Evolutionary conservation across 2,329 filamentous ascomycete genomes (phyloP).

Genomic region (Leptographium procerum): DNA sequence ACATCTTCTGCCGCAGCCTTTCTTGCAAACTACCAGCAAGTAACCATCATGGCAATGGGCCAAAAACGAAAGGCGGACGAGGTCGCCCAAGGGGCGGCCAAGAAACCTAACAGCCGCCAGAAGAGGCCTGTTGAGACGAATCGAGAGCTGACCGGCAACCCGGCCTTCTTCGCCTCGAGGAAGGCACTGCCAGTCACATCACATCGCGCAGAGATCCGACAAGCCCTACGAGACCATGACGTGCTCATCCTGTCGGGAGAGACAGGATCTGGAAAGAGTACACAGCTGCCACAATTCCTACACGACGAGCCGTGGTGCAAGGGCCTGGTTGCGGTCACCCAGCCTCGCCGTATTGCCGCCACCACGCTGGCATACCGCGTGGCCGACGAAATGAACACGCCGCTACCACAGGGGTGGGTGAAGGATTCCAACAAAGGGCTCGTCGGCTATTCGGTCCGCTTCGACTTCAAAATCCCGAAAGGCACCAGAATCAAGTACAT

Average conservation of each 20-base stretch:
- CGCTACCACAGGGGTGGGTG: conserved; percentile 25
- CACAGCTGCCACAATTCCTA: conserved; percentile 88
- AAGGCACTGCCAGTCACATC: conserved; percentile 72
- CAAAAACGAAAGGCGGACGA: too few relatives aligned
- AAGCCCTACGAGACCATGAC: conserved; percentile 33
- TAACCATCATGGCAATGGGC: too few relatives aligned
- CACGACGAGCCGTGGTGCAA: conserved; percentile 74
- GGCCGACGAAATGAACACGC: conserved; percentile 58
- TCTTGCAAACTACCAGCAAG: too few relatives aligned
- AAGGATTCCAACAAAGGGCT: conserved; percentile 25
- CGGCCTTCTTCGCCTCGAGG: conserved; percentile 31
- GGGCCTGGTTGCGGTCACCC: conserved; percentile 83
- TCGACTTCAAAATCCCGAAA: conserved; percentile 75
- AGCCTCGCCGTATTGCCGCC: conserved; percentile 86
- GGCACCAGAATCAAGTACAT: conserved; percentile 85
- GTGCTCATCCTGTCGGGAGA: conserved; percentile 83
- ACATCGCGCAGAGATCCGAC: conserved; percentile 58
- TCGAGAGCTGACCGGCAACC: conserved; percentile 5
- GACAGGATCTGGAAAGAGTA: conserved; percentile 94
- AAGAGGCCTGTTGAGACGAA: neutral
- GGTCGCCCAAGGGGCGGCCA: neutral
- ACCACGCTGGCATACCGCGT: conserved; percentile 84
- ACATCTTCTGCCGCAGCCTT: too few relatives aligned
- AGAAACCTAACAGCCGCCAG: neutral
- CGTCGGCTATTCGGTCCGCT: conserved; percentile 91